phyloP scores from a whole-genome alignment of 345 rosid genomes.

The Diplotaxis tenuifolia region DNA sequence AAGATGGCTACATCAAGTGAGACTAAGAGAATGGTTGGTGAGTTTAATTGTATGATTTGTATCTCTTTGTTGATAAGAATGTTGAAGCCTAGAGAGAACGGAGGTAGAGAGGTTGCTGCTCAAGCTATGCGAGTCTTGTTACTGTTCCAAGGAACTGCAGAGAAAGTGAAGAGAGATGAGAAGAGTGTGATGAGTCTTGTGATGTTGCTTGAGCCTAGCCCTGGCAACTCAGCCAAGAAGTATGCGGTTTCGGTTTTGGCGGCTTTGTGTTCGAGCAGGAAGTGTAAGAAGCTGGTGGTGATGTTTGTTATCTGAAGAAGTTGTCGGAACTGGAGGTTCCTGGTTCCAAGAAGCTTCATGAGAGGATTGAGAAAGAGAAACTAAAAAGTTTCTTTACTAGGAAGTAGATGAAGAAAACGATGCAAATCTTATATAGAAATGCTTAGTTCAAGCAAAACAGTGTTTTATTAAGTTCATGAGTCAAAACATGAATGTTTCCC shows the following conservation, averaged over 20 bases:
- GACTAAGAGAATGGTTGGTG: conserved; percentile 71
- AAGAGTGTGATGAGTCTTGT: conserved; percentile 76
- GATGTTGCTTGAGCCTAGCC: conserved; percentile 79
- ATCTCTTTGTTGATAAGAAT: conserved; percentile 62
- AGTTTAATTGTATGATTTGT: conserved; percentile 77
- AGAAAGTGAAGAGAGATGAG: conserved; percentile 67
- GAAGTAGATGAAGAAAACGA: conserved; percentile 43
- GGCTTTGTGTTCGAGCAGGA: conserved; percentile 67
- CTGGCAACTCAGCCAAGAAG: conserved; percentile 78
- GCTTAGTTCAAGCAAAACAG: not conserved
- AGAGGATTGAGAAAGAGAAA: conserved; percentile 75
- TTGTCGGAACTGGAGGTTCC: conserved; percentile 82
- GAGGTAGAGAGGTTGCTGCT: conserved; percentile 67
- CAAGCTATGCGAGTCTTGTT: conserved; percentile 75
- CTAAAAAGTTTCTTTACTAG: conserved; percentile 65
- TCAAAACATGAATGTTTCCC: not conserved
- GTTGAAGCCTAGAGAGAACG: conserved; percentile 65
- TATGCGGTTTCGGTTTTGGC: conserved; percentile 68
- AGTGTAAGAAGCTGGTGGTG: conserved; percentile 90
- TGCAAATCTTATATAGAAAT: no score
- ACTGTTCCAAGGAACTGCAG: conserved; percentile 62
- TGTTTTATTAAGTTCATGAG: not conserved
- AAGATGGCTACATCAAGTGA: conserved; percentile 55
- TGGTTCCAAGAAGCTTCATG: conserved; percentile 82
- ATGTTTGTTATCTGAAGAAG: conserved; percentile 90